phyloP scores from a whole-genome alignment of 2,329 filamentous ascomycete species.

The Myriangium duriaei region DNA sequence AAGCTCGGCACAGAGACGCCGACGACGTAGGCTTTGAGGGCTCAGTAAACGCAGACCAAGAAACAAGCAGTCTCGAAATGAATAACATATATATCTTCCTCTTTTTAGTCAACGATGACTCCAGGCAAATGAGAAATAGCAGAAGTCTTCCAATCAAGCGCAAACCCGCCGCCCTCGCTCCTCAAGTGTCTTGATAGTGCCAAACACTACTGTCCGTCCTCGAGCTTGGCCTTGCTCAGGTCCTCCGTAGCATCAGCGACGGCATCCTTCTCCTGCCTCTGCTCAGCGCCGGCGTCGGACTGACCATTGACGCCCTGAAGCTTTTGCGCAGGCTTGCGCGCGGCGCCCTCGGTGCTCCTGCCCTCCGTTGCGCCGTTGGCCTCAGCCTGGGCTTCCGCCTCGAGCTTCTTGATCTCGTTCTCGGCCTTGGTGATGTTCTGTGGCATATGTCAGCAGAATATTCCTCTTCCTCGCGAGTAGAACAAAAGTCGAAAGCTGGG shows the following conservation, averaged over 20 bases:
- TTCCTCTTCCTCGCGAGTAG: too few species aligned
- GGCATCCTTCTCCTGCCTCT: slow-evolving; percentile 46
- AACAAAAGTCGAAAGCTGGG: not conserved
- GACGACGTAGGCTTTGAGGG: too few species aligned
- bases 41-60: too few species aligned
- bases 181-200: too few species aligned
- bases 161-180: too few species aligned
- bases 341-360: slow-evolving; percentile 42
- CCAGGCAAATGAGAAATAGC: too few species aligned
- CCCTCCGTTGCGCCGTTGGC: slow-evolving; percentile 33
- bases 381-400: slow-evolving; percentile 52
- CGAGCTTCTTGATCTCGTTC: slow-evolving; percentile 81
- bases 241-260: slow-evolving; percentile 46
- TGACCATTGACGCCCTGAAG: slow-evolving; percentile 41
- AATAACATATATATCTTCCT: too few species aligned
- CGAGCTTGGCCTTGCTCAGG: slow-evolving; percentile 47
- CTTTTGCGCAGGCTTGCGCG: slow-evolving; percentile 40
- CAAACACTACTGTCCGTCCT: slow-evolving; percentile 32
- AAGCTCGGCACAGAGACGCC: too few species aligned
- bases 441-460: slow-evolving; percentile 20
- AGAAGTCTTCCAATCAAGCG: too few species aligned
- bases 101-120: too few species aligned
- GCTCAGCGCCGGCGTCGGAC: slow-evolving; percentile 41
- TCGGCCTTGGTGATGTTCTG: slow-evolving; percentile 96
- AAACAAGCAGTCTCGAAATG: too few species aligned